Base-by-base conservation (phyloP, 768 basidiomycete genomes). In the Mycena kentingensis region DNA sequence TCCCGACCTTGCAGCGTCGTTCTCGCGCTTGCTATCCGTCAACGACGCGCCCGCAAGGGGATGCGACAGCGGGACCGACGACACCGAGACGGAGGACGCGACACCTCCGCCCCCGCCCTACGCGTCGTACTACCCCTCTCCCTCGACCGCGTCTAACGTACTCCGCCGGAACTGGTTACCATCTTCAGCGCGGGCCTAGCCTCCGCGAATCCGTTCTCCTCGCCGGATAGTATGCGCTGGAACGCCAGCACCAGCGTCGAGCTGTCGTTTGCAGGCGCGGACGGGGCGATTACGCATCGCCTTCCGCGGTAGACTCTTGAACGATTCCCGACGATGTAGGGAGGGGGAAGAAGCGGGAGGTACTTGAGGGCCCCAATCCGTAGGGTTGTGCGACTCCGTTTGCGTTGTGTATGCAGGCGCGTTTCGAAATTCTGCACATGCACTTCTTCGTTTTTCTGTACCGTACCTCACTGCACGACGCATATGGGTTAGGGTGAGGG, bases 251-350 rank as follows among this genome's bases (percentile, higher is more conserved):
- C 55, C 35, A 54, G 62, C 13, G 55, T 68, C 32, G 66, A 72
- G 24, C 65, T 79, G 18, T 77, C 79, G 46, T 81, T 81, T 57
- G 81, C 77, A 18, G 71, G 72, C 10, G 66, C 67, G 16, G 83
- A 83, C 67, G 83, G 83, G 36, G 76, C 78, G 4, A 80, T 82
- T 51, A 78, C 75, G 25, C 41, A 42, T 19, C 47, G 22, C 36
- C 55, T 2, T n/a, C 54, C 31, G 69, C 66, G 29, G 60, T 65
- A 29, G 75, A 77, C 63, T 71, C 75, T n/a, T 78, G 74, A 75
- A 61, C 64, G 31, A 50, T 68, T 51, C 55, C 70, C 50, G 41
- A 63, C 54, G 62, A 63, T 22, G 61, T 61, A 16, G 52, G 50
- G 42, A 18, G 28, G 3, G 34, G 56, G 42, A 58, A 65, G 55